Base-by-base conservation (phyloP, 306 rosid species). In the Hippophae gyantsensis region DNA sequence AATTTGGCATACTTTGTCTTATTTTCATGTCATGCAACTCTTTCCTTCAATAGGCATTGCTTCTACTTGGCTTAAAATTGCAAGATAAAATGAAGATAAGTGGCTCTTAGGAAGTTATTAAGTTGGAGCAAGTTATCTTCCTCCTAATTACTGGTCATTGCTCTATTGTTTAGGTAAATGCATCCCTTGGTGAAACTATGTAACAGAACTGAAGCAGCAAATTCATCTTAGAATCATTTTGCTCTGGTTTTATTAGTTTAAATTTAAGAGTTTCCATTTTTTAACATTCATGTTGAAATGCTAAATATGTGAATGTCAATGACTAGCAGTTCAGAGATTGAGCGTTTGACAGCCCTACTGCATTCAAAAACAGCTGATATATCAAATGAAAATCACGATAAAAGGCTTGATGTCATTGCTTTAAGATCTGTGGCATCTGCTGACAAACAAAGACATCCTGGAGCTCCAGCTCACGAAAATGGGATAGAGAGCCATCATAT, bases 331-430 rank as follows among this genome's bases (percentile, higher is more conserved):
- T 79, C 79, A 61, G 99, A 92, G 82, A 83, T 88, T 64, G 93
- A 88, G 71, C 86, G 75, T 60, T 77, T 92, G 83, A 88, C 95
- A 49, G 85, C 82, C 51, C 87, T 92, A 46, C 65, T 92, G 82
- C 89, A 52, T 65, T 84, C 96, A 58, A 85, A 76, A 77, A 81
- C 95, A 58, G 74, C 62, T 62, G 84, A 80, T 55, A 59, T 68
- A 65, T 71, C 82, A 52, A 64, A 64, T 62, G 81, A 62, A 62
- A 80, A 64, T 60, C 74, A 78, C 64, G 85, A 61, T 65, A 69
- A 63, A 72, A 74, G 54, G 67, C 57, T 75, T 47, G 83, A 78
- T 64, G 65, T 43, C 52, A 61, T 74, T 54, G 70, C 81, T 42
- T 73, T 76, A 9, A 72, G 75, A 45, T 69, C 74, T n/a, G 54